Base-by-base conservation (phyloP, 192 early-diverging fungal species). In the Coemansia guatemalensis region DNA sequence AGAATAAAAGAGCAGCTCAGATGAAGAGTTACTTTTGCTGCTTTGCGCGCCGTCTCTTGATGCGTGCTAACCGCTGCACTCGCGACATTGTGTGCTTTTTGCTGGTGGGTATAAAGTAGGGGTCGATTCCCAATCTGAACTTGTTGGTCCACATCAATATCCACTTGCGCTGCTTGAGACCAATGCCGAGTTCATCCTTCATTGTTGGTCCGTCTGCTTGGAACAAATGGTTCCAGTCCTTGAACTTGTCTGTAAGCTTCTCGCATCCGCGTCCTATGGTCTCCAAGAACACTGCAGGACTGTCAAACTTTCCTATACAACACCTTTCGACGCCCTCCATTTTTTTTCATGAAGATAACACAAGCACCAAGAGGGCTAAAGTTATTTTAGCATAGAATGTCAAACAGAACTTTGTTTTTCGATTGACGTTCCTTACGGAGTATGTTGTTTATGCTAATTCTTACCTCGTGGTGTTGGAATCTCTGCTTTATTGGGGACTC, bases 211-310 rank as follows among this genome's bases (percentile, higher is more conserved):
- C 69, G 32, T 72, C 57, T 33, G 78, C 79, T 18, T 71, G 78
- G 58, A 90, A 90, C 53, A 90, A 57, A 24, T 85, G 81, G 14
- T 88, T 83, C 89, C 89, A 90, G 54, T 68, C 66, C 53, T 50
- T 60, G 48, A 83, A 78, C 50, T 83, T 78, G 17, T 71, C 63
- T n/a, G 66, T 41, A 62, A 62, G 73, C 74, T 83, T 78, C 53
- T 83, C 81, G 69, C 81, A 83, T 1, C 73, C 75, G 18, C 81
- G 75, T 11, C 81, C 81, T 27, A 83, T 83, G 8, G 79, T 65
- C 51, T 72, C 64, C n/a, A 81, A 58, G n/a, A 81, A 75, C 55
- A 39, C 27, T 52, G 53, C 62, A 0, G 68, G 73, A 20, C n/a
- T 65, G 30, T 68, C 41, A 17, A 81, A 65, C 32, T 50, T 55